A percentile compares a stretch with the other conserved stretches of the same genome.
phyloP scores from a whole-genome alignment of 2,329 filamentous ascomycete species.

The Epichloe sylvatica region DNA sequence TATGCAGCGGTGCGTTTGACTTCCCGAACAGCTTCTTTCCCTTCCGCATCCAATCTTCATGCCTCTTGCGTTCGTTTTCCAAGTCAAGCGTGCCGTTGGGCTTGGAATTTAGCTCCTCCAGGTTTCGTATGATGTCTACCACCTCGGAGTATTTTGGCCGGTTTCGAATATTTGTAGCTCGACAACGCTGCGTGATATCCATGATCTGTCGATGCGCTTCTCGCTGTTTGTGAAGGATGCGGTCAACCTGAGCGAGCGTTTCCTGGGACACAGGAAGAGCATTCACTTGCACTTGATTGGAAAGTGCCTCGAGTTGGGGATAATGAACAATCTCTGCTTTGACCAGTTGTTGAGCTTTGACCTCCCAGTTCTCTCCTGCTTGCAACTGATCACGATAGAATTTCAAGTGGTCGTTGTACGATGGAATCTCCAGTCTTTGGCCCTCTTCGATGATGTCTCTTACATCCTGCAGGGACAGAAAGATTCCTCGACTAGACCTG shows the following conservation, averaged over 20 bases:
- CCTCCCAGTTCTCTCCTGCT: slow-evolving; percentile 77
- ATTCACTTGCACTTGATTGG: slow-evolving; percentile 57
- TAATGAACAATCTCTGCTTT: slow-evolving; percentile 86
- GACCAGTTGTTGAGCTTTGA: slow-evolving; percentile 84
- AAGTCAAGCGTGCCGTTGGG: slow-evolving; percentile 82
- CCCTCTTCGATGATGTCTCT: slow-evolving; percentile 65
- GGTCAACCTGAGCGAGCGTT: slow-evolving; percentile 70
- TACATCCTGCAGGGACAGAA: slow-evolving; percentile 66
- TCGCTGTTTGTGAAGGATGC: slow-evolving; percentile 87
- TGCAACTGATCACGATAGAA: slow-evolving; percentile 63
- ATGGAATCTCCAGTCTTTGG: slow-evolving; percentile 60
- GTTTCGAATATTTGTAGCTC: slow-evolving; percentile 58
- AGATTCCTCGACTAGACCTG: slow-evolving; percentile 45
- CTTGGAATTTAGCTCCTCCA: slow-evolving; percentile 85
- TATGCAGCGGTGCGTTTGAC: slow-evolving; percentile 91
- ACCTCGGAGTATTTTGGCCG: slow-evolving; percentile 82
- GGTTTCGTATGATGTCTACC: slow-evolving; percentile 72
- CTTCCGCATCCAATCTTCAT: slow-evolving; percentile 98
- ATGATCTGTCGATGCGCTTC: slow-evolving; percentile 84
- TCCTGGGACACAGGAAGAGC: slow-evolving; percentile 68
- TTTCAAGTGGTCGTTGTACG: slow-evolving; percentile 65
- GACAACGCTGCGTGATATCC: slow-evolving; percentile 65
- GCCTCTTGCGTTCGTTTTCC: slow-evolving; percentile 83
- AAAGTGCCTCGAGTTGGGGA: slow-evolving; percentile 83
- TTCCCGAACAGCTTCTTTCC: slow-evolving; percentile 98